Base-by-base conservation (phyloP, 2,329 filamentous ascomycete species). In the Lizonia empirigonia region DNA sequence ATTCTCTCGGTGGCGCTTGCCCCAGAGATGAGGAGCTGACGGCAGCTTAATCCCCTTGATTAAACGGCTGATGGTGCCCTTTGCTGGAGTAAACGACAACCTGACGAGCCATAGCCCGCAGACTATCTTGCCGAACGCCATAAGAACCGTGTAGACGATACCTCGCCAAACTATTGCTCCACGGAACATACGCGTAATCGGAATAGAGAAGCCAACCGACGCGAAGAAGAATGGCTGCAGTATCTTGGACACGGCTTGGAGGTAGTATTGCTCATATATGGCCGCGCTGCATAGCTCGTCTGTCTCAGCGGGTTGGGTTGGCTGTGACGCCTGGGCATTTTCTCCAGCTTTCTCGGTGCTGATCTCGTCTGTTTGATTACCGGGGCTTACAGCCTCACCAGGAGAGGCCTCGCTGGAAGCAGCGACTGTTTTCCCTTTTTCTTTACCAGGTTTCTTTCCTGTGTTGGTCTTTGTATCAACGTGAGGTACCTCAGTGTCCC, bases 141-240 rank as follows among this genome's bases (percentile, higher is more conserved):
- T 94, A 3, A 94, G 73, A 0, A 86, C 56, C 0, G 86, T 79
- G 62, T 92, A 94, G 1, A 91, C 79, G 0, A 91, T 55, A 0
- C 89, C 89, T 9, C 84, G 82, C 89, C 88, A 94, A 1, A 91
- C 72, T 0, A 89, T 78, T 0, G 74, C 63, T 0, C 82, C 82
- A 0, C 69, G 68, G 60, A 91, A 93, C 78, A 94, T 85, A 5
- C 82, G 74, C 0, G 81, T 83, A 23, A 93, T 86, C 0, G 89
- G 89, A 1, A 94, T 88, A 0, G 89, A 86, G 65, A 93, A 92
- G 0, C 89, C 89, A 27, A 93, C 87, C 0, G 81, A 84, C 2
- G 81, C 88, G 63, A 92, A 92, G 72, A 92, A 91, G 50, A 90
- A 80, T 0, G 89, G 88, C 40, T 84, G 84, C 0, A 92, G 68